A percentile compares a stretch with the other conserved stretches of the same genome.
Conservation (phyloP, 2,329 filamentous ascomycete species). For the Fusarium anthophilum region DNA sequence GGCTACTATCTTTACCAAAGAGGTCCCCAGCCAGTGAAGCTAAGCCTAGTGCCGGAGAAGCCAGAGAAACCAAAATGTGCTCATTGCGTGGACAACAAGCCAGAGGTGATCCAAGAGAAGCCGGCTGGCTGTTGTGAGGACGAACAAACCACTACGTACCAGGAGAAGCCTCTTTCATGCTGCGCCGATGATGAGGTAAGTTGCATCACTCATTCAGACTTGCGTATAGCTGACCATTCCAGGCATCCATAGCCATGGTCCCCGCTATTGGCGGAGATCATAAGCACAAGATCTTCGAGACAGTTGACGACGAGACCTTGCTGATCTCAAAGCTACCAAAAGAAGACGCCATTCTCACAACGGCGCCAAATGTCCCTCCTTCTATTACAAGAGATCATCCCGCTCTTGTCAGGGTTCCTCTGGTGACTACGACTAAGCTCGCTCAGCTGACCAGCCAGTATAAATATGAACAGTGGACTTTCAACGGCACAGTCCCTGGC, state of each 20-base stretch:
- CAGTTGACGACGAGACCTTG: not conserved
- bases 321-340: not conserved
- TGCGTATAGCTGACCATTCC: not conserved
- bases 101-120: not conserved
- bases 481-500: conserved; percentile 22
- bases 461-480: conserved; percentile 27
- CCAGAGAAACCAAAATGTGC: not conserved
- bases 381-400: not conserved
- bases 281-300: not conserved
- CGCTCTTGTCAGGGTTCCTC: not conserved
- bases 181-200: not conserved
- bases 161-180: not conserved
- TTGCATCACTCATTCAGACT: too few species aligned
- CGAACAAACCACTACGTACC: not conserved
- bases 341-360: not conserved
- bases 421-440: conserved; percentile 6
- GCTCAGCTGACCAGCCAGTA: conserved; percentile 23
- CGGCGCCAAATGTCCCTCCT: not conserved
- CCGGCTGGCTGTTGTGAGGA: not conserved
- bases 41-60: not conserved
- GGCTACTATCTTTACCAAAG: not conserved
- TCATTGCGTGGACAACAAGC: not conserved
- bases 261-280: not conserved
- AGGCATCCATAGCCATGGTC: not conserved
- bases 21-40: not conserved